Evolutionary conservation across 495 filamentous ascomycete species (phyloP).

Genomic region (Lasiosphaeria miniovina): DNA sequence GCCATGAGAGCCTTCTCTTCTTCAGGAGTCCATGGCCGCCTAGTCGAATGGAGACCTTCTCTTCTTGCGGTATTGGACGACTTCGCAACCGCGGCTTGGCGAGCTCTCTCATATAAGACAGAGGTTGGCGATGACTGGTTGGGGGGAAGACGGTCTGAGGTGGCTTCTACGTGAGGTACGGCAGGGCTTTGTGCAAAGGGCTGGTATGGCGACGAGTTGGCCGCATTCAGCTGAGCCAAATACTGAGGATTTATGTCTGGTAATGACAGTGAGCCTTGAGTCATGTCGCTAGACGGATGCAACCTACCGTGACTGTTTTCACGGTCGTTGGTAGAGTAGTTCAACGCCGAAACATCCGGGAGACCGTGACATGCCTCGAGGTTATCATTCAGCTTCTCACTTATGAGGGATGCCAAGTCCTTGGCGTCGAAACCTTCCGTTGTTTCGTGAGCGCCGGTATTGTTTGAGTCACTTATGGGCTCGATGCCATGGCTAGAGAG

Average conservation of each 20-base stretch:
- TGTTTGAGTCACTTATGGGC: constrained; percentile 12
- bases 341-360: constrained; percentile 9
- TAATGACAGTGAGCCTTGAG: background rate
- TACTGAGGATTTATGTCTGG: constrained; percentile 20
- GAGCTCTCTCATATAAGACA: constrained; percentile 76
- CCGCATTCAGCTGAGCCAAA: constrained; percentile 17
- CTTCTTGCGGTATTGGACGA: constrained; percentile 69
- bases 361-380: constrained; percentile 19
- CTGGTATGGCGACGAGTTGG: constrained; percentile 19
- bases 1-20: constrained; percentile 93
- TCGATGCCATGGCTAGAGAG: constrained; percentile 14
- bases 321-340: constrained; percentile 7
- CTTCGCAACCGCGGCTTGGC: constrained; percentile 77
- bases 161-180: constrained; percentile 4
- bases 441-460: constrained; percentile 7
- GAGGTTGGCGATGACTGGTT: constrained; percentile 75
- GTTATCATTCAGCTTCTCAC: constrained; percentile 21
- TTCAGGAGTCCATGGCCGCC: constrained; percentile 83
- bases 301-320: constrained; percentile 16
- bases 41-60: constrained; percentile 75
- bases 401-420: constrained; percentile 27
- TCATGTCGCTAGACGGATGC: background rate
- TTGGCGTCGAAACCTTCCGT: constrained; percentile 14
- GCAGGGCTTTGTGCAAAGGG: constrained; percentile 18
- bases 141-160: constrained; percentile 46